Conservation (phyloP, 2,329 filamentous ascomycete genomes). For the Clonostachys rhizophaga region DNA sequence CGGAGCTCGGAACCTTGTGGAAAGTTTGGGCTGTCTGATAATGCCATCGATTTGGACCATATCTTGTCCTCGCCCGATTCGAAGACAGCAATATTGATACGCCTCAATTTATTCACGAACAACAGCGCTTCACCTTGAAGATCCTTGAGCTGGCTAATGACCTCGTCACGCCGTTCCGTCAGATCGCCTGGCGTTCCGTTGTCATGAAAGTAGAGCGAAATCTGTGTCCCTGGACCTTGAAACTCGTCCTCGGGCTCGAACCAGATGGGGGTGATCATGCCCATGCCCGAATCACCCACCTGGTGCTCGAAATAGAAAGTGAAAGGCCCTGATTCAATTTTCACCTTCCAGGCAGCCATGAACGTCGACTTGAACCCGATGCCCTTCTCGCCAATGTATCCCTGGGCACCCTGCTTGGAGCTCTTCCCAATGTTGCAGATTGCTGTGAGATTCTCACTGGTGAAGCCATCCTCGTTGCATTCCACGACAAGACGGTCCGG, state of each 20-base stretch:
- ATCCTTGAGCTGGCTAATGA: constrained; percentile 22
- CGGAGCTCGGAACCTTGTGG: constrained; percentile 1
- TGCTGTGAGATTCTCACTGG: constrained; percentile 26
- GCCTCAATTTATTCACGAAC: constrained; percentile 32
- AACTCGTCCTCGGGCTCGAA: constrained; percentile 7
- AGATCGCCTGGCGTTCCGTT: constrained; percentile 8
- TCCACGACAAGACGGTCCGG: constrained; percentile 31
- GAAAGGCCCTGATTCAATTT: constrained; percentile 35
- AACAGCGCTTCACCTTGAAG: constrained; percentile 31
- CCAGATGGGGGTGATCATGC: constrained; percentile 45
- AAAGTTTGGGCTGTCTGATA: not conserved
- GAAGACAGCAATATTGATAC: constrained; percentile 21
- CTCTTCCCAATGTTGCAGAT: constrained; percentile 36
- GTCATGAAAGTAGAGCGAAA: constrained; percentile 28
- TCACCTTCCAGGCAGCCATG: constrained; percentile 35
- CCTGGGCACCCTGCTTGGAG: constrained; percentile 28
- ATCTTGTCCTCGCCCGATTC: constrained; percentile 6
- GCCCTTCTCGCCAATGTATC: constrained; percentile 40
- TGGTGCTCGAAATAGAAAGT: constrained; percentile 36
- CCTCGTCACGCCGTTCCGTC: constrained; percentile 14
- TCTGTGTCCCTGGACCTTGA: constrained; percentile 19
- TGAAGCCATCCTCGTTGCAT: constrained; percentile 42
- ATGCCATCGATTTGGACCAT: not conserved
- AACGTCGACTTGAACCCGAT: constrained; percentile 45
- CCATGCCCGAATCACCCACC: constrained; percentile 36